Percentiles rank a stretch among this genome's conserved stretches.
These are phyloP conservation scores for grape (Vitis vinifera) DNA, from an alignment of 164 flowering plant species.

Conservation along the genomic window DNA sequence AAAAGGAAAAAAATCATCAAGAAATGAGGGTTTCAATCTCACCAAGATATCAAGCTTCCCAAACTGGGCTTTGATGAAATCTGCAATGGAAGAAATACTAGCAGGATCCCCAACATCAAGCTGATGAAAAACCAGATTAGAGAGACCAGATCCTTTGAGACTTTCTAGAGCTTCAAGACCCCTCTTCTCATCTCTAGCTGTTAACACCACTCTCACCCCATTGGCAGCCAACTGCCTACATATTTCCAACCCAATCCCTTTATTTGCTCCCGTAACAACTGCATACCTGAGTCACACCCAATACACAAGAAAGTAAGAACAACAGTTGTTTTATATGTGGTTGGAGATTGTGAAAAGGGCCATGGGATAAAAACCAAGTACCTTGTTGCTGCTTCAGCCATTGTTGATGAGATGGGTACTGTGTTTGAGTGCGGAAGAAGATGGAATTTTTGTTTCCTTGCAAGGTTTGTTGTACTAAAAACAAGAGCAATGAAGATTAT, in stretches of 20 bases:
- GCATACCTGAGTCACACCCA: conserved; percentile 8
- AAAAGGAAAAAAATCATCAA: neutral
- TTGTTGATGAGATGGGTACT: neutral
- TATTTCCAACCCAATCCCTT: conserved; percentile 36
- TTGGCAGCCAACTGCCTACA: conserved; percentile 32
- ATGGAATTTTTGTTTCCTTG: too few relatives aligned
- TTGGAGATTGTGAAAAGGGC: neutral
- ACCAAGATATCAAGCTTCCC: conserved; percentile 55
- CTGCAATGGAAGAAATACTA: conserved; percentile 32
- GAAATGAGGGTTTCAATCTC: neutral
- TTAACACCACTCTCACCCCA: conserved; percentile 28
- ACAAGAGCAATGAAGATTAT: too few relatives aligned
- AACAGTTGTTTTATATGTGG: neutral
- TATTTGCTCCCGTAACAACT: conserved; percentile 42
- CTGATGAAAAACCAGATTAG: conserved; percentile 43
- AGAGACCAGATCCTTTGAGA: conserved; percentile 21
- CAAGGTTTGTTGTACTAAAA: too few relatives aligned
- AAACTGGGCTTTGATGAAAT: conserved; percentile 32
- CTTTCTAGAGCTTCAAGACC: conserved; percentile 41
- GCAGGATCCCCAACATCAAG: conserved; percentile 35
- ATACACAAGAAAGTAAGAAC: neutral
- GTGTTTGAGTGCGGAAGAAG: too few relatives aligned
- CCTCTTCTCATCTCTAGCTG: conserved; percentile 41
- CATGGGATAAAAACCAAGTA: neutral
- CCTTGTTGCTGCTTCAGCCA: conserved; percentile 16